Conservation (phyloP, 345 rosid genomes). For the Rhizophora apiculata region DNA sequence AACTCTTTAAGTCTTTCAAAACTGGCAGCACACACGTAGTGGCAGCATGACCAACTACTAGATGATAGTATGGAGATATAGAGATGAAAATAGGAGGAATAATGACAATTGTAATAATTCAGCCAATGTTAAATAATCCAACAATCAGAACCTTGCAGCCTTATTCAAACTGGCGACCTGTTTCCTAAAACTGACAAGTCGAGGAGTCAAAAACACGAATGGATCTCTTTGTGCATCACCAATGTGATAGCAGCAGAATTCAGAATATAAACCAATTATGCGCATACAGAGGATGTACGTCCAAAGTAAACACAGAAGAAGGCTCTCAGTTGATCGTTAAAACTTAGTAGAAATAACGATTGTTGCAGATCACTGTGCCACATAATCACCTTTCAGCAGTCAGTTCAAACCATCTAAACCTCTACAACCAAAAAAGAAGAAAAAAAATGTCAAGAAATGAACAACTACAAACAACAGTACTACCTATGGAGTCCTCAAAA, state of each 20-base stretch:
- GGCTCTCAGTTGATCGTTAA: background rate
- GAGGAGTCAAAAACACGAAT: background rate
- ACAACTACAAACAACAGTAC: background rate
- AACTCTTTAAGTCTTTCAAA: too few species aligned
- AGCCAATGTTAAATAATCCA: background rate
- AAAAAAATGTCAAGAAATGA: too few species aligned
- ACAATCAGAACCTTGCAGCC: background rate
- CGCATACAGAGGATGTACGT: background rate
- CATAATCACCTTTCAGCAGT: constrained; percentile 2
- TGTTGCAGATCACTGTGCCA: constrained; percentile 14
- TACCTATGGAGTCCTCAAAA: background rate
- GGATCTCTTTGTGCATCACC: too few species aligned
- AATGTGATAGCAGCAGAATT: background rate
- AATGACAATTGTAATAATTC: too few species aligned
- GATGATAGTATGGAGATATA: too few species aligned
- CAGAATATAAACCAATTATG: background rate
- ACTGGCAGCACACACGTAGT: too few species aligned
- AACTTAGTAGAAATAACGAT: constrained; percentile 12
- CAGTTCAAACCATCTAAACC: background rate
- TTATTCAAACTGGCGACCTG: background rate
- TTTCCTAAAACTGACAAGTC: background rate
- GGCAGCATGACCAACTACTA: too few species aligned
- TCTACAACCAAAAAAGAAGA: constrained; percentile 2
- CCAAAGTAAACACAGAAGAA: background rate
- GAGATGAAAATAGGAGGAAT: too few species aligned